Percentiles rank a stretch among this genome's conserved stretches.
phyloP scores from a whole-genome alignment of 352 stramenopile species.

The Phytophthora chlamydospora region DNA sequence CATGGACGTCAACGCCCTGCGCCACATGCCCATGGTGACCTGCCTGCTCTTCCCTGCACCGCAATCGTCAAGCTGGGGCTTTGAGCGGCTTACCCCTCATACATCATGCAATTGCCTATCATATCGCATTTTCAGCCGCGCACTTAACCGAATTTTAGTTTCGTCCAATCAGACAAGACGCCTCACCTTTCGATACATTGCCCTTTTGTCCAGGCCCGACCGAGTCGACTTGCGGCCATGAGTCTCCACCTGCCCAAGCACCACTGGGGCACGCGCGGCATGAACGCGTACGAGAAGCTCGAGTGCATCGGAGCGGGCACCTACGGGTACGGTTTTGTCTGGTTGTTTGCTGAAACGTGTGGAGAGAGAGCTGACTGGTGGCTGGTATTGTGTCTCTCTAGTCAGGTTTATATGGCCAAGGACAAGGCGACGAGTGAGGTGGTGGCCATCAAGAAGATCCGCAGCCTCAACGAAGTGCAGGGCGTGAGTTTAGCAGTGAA shows the following conservation, averaged over 20 bases:
- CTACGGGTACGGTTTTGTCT: constrained; percentile 62
- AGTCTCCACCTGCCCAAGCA: constrained; percentile 88
- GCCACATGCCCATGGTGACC: constrained; percentile 74
- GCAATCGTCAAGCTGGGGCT: background rate
- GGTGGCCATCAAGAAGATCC: constrained; percentile 93
- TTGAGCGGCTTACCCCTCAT: constrained; percentile 2
- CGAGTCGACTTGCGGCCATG: constrained; percentile 42
- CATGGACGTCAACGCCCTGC: constrained; percentile 69
- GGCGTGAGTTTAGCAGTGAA: constrained; percentile 51
- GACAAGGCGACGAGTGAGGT: constrained; percentile 84
- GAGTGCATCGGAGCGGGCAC: constrained; percentile 91
- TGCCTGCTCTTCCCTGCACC: background rate
- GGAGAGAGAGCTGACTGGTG: background rate
- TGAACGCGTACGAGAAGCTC: constrained; percentile 90
- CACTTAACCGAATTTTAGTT: background rate
- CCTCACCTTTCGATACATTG: constrained; percentile 7
- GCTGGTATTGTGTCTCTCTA: constrained; percentile 26
- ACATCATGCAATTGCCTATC: background rate
- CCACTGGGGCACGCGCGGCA: constrained; percentile 81
- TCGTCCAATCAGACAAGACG: constrained; percentile 10
- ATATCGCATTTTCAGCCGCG: background rate
- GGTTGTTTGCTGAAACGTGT: background rate
- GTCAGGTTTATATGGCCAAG: constrained; percentile 90
- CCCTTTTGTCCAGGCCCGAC: background rate
- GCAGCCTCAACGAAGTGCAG: constrained; percentile 90